Conservation (phyloP, 495 filamentous ascomycete species). For the Aspergillus homomorphus region DNA sequence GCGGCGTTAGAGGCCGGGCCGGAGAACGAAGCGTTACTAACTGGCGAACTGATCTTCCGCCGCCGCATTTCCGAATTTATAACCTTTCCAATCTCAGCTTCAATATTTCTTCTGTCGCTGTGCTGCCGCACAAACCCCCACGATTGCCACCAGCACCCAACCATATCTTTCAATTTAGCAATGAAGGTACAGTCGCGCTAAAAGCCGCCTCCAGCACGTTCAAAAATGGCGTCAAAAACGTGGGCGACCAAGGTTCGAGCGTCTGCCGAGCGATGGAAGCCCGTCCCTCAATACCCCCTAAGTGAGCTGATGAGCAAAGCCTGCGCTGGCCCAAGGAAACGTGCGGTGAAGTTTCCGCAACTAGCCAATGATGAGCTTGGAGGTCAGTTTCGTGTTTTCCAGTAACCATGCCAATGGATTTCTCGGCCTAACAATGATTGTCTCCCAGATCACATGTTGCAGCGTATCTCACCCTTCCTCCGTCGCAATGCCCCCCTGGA, state of each 20-base stretch:
- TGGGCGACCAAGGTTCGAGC: neutral
- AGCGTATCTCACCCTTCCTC: conserved; percentile 58
- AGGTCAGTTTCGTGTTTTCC: conserved; percentile 42
- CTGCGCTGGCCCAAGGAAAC: conserved; percentile 4
- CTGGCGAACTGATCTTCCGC: neutral
- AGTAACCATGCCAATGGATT: neutral
- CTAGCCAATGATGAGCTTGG: conserved; percentile 60
- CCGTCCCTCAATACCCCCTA: conserved; percentile 19
- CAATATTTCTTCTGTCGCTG: no score
- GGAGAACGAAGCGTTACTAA: neutral
- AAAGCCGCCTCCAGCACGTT: neutral
- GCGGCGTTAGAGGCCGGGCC: no score
- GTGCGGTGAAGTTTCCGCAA: conserved; percentile 21
- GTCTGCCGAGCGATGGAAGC: conserved; percentile 14
- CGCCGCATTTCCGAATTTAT: neutral
- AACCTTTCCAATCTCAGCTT: no score
- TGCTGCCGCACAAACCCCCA: no score
- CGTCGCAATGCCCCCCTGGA: conserved; percentile 64
- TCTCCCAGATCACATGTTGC: conserved; percentile 45
- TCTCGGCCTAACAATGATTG: neutral
- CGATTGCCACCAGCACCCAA: no score
- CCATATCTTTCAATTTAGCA: no score
- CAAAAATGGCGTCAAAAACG: conserved; percentile 3
- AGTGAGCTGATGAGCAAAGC: conserved; percentile 16
- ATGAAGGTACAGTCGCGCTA: no score